Percentiles rank a stretch among this genome's conserved stretches.
phyloP scores from a whole-genome alignment of 768 basidiomycete genomes.

The Amanita brunnescens region DNA sequence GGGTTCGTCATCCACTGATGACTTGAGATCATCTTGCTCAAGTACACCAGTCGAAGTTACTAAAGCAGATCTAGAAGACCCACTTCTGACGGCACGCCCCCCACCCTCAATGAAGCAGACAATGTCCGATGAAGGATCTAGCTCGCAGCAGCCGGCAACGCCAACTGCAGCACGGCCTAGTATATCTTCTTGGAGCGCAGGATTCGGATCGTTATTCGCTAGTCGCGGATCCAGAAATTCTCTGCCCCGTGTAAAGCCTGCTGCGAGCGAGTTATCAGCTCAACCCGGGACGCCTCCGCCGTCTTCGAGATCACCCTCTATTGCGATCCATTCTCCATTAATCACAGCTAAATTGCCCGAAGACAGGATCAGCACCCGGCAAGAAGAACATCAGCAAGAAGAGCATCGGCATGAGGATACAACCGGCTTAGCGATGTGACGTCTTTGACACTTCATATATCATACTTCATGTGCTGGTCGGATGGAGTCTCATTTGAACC shows the following conservation, averaged over 20 bases:
- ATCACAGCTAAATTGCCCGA: neutral
- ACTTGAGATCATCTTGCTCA: constrained; percentile 21
- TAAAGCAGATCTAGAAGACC: constrained; percentile 26
- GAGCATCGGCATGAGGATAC: neutral
- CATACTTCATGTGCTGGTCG: neutral
- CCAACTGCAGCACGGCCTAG: constrained; percentile 10
- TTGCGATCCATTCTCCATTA: neutral
- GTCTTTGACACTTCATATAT: no score
- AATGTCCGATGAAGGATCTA: constrained; percentile 1
- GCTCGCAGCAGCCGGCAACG: constrained; percentile 2
- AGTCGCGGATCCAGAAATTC: constrained; percentile 6
- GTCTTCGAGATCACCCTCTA: neutral
- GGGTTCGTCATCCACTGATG: constrained; percentile 14
- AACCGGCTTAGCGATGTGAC: constrained; percentile 2
- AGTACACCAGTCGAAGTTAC: constrained; percentile 33
- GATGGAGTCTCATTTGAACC: no score
- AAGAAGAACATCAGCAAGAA: neutral
- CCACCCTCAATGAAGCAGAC: neutral
- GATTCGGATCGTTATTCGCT: constrained; percentile 25
- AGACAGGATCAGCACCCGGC: neutral
- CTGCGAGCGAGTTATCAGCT: neutral
- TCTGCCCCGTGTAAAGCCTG: neutral
- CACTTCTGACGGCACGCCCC: constrained; percentile 6
- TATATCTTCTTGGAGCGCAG: constrained; percentile 23
- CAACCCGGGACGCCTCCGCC: neutral